Base-by-base conservation (phyloP, 1,284 basidiomycete species). In the Amylostereum areolatum region DNA sequence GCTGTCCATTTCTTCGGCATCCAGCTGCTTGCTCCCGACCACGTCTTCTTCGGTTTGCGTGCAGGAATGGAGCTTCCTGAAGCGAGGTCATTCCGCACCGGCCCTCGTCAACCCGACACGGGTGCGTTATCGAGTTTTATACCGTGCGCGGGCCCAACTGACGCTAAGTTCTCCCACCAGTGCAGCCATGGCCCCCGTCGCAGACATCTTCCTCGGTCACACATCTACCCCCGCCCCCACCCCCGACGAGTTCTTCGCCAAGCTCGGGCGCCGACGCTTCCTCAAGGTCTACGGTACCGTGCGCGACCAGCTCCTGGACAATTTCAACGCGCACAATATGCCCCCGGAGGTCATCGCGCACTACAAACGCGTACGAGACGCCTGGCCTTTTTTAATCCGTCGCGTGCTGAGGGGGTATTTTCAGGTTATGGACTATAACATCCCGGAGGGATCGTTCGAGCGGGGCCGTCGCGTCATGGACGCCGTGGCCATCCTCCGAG, bases 381-480 rank as follows among this genome's bases (percentile, higher is more conserved):
- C 4, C 36, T 44, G 45, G 12, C 33, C 37, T 5, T 11, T 10
- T 43, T 18, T 28, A n/a, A n/a, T n/a, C n/a, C n/a, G n/a, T n/a
- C n/a, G n/a, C n/a, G n/a, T n/a, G n/a, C n/a, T n/a, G n/a, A n/a
- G n/a, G n/a, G n/a, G 18, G n/a, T 9, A 8, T 28, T 24, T 35
- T 30, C 55, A 97, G 92, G 94, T 81, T 64, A 74, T 99, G 53
- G 84, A 97, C 62, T 91, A 95, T 77, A 99, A 99, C 70, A 89
- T 91, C 7, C 93, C 95, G 0, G 92, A 93, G 11, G 94, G 96
- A 8, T 99, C 99, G 72, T 85, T 98, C 53, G 99, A 97, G 72
- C 85, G 96, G 32, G 96, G 96, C 34, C 78, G 98, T 64, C 92
- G 91, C 6, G 95, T 98, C 55, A 87, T 96, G 43, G 96, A 99